Evolutionary conservation across 768 basidiomycete genomes (phyloP).

Genomic region (Myochromella boudieri): DNA sequence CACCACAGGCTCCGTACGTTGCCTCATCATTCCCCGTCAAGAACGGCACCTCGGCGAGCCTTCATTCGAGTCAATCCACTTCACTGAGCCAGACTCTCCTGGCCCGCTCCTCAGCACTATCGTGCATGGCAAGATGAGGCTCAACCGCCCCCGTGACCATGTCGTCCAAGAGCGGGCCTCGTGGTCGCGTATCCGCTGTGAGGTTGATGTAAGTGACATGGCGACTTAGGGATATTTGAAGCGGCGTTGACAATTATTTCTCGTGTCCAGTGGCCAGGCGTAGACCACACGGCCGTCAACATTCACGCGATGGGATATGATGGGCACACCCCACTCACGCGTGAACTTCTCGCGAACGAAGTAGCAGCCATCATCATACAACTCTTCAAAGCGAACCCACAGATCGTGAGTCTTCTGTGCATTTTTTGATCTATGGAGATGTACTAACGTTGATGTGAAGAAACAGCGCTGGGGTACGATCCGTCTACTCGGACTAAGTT

Average conservation of each 20-base stretch:
- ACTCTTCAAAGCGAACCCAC: not conserved
- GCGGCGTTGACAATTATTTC: too few relatives aligned
- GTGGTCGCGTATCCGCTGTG: not conserved
- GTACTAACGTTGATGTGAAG: not conserved
- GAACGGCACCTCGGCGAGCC: conserved; percentile 11
- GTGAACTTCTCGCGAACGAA: not conserved
- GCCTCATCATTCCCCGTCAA: conserved; percentile 19
- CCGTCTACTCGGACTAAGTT: not conserved
- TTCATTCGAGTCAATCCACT: conserved; percentile 16
- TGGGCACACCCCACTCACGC: conserved; percentile 1
- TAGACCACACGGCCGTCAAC: not conserved
- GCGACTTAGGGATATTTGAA: too few relatives aligned
- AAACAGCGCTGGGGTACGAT: not conserved
- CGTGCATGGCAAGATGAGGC: conserved; percentile 3
- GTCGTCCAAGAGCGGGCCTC: conserved; percentile 14
- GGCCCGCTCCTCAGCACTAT: conserved; percentile 22
- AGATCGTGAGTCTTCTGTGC: not conserved
- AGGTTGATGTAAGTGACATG: not conserved
- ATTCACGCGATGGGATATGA: not conserved
- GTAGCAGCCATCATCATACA: not conserved
- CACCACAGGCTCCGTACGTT: conserved; percentile 1
- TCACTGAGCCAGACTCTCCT: conserved; percentile 21
- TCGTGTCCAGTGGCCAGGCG: not conserved
- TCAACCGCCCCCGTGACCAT: conserved; percentile 19
- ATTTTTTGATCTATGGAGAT: not conserved